phyloP scores from a whole-genome alignment of 169 alveolate genomes.

The Plasmodium knowlesi region DNA sequence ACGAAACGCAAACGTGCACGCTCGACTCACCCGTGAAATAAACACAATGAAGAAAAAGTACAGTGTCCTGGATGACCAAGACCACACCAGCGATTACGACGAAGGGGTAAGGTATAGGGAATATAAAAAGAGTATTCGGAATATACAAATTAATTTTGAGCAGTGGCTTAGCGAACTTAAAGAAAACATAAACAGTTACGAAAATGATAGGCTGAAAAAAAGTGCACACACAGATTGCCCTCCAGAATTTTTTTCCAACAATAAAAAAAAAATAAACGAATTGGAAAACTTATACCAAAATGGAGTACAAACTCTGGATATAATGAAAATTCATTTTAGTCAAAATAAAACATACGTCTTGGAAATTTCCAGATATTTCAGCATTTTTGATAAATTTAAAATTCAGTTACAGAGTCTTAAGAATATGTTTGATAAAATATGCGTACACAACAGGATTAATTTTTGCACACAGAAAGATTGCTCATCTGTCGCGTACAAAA shows the following conservation, averaged over 20 bases:
- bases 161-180: slow-evolving; percentile 42
- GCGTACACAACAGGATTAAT: slow-evolving; percentile 8
- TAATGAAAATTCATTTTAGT: slow-evolving; percentile 53
- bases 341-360: slow-evolving; percentile 44
- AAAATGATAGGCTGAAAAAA: slow-evolving; percentile 5
- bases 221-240: slow-evolving; percentile 4
- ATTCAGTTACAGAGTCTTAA: slow-evolving; percentile 51
- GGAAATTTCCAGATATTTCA: slow-evolving; percentile 62
- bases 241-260: slow-evolving; percentile 11
- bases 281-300: slow-evolving; percentile 48
- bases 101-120: slow-evolving; percentile 45
- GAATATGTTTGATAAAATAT: slow-evolving; percentile 31
- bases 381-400: slow-evolving; percentile 71
- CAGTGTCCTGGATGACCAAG: slow-evolving; percentile 16
- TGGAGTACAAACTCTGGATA: slow-evolving; percentile 44
- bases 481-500: not conserved
- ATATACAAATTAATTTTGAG: slow-evolving; percentile 58
- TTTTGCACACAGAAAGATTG: not conserved
- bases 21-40: not conserved
- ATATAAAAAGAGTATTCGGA: slow-evolving; percentile 47
- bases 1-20: not conserved
- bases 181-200: slow-evolving; percentile 21
- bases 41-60: slow-evolving; percentile 49
- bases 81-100: not conserved
- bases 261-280: slow-evolving; percentile 51